Base-by-base conservation (phyloP, 2,329 filamentous ascomycete species). In the Claviceps monticola region DNA sequence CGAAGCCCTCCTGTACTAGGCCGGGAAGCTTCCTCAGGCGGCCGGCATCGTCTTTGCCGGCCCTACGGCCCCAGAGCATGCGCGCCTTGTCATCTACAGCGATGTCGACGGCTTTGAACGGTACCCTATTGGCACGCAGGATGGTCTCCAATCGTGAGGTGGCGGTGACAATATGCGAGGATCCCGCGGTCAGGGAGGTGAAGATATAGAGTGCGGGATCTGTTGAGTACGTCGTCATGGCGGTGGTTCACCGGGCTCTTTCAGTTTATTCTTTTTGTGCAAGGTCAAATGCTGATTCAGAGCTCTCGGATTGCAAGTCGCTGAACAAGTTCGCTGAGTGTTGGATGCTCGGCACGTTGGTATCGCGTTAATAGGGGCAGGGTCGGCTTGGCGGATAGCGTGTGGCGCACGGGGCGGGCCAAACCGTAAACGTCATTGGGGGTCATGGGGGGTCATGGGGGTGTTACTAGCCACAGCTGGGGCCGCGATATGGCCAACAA, bases 121-220 rank as follows among this genome's bases (percentile, higher is more conserved):
- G 88, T 53, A 98, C 85, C 60, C 86, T 86, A 74, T 97, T 96
- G 56, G 89, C 90, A 64, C 88, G 91, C 54, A 98, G 78, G 63
- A 98, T 97, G 13, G 90, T 96, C 70, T 98, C 91, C 59, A 98
- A 82, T 47, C 93, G 86, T 51, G 90, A 94, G 1, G 93, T 97
- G 26, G 90, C 93, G 42, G 93, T 97, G 63, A 97, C 83, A 66
- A 97, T 95, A 68, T 96, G 89, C 23, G 89, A 95, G 42, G 89
- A 95, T 57, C 93, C 93, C 54, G 93, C 88, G 19, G 93, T 97
- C 52, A 98, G 78, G 50, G 91, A 97, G 55, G 93, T 97, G 72
- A 94, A 96, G 61, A 98, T 85, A 73, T 93, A 98, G 56, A 98
- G 82, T 29, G 83, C 75, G 48, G 84, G 79, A 66, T 88, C 84